Base-by-base conservation (phyloP, 305 asterid species). In the Nicotiana rustica region DNA sequence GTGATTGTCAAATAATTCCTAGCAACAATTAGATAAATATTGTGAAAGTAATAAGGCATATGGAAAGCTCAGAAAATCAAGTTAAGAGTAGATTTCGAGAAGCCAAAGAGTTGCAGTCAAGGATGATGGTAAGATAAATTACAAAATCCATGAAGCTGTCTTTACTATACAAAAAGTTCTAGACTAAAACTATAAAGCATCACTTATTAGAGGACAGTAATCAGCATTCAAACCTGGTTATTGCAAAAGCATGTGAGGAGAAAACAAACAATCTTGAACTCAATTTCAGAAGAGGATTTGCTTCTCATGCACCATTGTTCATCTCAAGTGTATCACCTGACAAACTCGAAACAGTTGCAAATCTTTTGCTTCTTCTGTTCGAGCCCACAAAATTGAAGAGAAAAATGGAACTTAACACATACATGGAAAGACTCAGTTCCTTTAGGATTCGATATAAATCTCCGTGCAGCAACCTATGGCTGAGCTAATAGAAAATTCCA, bases 211-310 rank as follows among this genome's bases (percentile, higher is more conserved):
- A 77, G 57, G 67, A 56, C 10, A 33, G n/a, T 56, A 76, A 77
- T 56, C 80, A 77, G 80, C 80, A 76, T 76, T 44, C 47, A 55
- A 76, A 55, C 80, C 80, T 76, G 80, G 67, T 77, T 77, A 77
- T 55, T 77, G 67, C 80, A 56, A 31, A 56, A 56, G 67, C 15
- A 77, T 56, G 80, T 25, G 17, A 77, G 1, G 52, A 77, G 80
- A 31, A n/a, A 55, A 76, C 66, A 17, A 17, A 55, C 18, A 56
- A 76, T 55, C 80, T 77, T 77, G 52, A 55, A 33, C 67, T 56
- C 67, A 7, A 31, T 56, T 77, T 76, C 13, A 56, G 80, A 18
- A 77, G 80, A 77, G 33, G 66, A 17, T 56, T 75, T 56, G 67
- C 80, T 55, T 77, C 67, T 21, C 52, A 31, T 31, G 67, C 67